Evolutionary conservation across 176 grass and related monocot species (phyloP), one percentile per base, ranked within the genome.

Genomic region (Neostapfia colusana): DNA sequence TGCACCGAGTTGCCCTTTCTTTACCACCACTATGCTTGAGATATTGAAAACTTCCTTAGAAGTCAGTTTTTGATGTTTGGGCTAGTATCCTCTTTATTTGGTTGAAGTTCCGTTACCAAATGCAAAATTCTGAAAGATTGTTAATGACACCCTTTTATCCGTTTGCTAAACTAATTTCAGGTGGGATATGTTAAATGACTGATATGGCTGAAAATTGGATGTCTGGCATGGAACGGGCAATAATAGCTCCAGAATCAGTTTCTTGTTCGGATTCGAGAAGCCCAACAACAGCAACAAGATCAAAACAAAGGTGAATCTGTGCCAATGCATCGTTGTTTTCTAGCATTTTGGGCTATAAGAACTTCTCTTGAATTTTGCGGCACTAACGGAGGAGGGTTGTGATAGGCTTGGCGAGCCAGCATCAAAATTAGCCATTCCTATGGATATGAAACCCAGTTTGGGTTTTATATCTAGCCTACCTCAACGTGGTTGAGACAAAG

Each of bases 251-350:
- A 73, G 70, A 72, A 43, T 65, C 79, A 65, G 57, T 73, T 65
- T 54, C 45, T 65, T 43, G 55, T 75, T 61, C 24, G 7, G 25
- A 8, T 28, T 75, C 73, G 10, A 65, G 45, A 56, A n/a, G 54
- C 65, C 23, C 54, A 82, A 40, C 59, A 51, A 16, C 45, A 40
- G 5, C 20, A 73, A 53, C 56, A 73, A 61, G 77, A 31, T 42
- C 57, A 65, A 64, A 23, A 25, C 70, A 82, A 73, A 73, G 79
- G 79, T 82, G 65, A 64, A 24, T 39, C 20, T 40, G 42, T 65
- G 35, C 12, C 15, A 53, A 53, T 51, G 25, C 14, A 54, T 35
- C 21, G 21, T 65, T 72, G 20, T 28, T 53, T 63, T 50, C 34
- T 81, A 63, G n/a, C 13, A 82, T 74, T 82, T 65, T 72, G 9